These are phyloP conservation scores for Euphrasia arctica DNA, from an alignment of 305 asterid genomes.

Conservation along the genomic window DNA sequence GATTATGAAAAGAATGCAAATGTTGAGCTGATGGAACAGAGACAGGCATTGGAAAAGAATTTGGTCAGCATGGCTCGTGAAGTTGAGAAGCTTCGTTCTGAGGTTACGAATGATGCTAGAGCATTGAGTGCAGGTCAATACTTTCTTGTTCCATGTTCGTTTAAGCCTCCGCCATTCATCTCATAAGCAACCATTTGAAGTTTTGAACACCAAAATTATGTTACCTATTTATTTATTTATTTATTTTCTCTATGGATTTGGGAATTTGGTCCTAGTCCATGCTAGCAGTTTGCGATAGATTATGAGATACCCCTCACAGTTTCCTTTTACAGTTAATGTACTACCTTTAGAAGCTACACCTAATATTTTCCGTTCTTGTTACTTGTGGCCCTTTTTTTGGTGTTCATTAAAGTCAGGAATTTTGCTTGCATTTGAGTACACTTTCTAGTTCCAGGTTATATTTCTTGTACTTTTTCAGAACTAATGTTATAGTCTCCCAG, in stretches of 20 bases:
- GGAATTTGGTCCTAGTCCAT: conserved; percentile 10
- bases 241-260: background rate
- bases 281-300: background rate
- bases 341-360: background rate
- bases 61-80: conserved; percentile 88
- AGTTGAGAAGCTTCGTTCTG: conserved; percentile 88
- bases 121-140: conserved; percentile 67
- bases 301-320: conserved; percentile 1
- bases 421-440: background rate
- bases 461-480: background rate
- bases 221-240: conserved; percentile 1
- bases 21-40: conserved; percentile 77
- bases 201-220: background rate
- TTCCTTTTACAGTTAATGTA: background rate
- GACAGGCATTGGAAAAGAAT: conserved; percentile 89
- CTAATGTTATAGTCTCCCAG: background rate
- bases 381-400: background rate
- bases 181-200: conserved; percentile 5
- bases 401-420: conserved; percentile 2
- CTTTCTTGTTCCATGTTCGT: conserved; percentile 15
- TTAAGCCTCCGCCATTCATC: conserved; percentile 14
- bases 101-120: conserved; percentile 67
- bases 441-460: background rate
- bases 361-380: background rate
- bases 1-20: conserved; percentile 87